A percentile compares a stretch with the other conserved stretches of the same genome.
Evolutionary conservation across 2,329 filamentous ascomycete species (phyloP).

Genomic region (Fragosphaeria purpurea): DNA sequence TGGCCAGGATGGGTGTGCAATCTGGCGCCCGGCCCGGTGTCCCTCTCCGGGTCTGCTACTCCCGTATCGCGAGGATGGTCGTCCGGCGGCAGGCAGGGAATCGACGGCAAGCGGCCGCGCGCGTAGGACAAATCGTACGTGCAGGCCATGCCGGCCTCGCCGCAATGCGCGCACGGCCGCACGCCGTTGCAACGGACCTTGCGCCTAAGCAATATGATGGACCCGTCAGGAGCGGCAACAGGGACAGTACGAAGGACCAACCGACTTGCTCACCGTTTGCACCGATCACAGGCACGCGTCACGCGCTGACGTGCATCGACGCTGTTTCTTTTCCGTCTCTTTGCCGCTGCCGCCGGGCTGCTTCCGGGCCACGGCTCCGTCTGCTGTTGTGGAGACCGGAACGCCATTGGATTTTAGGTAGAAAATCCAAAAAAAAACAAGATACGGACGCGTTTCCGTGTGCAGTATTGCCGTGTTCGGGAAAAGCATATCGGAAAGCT

Average conservation of each 20-base stretch:
- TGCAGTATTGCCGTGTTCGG: no score
- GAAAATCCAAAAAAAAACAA: no score
- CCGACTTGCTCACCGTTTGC: constrained; percentile 3
- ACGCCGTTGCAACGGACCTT: constrained; percentile 7
- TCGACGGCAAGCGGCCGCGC: constrained; percentile 44
- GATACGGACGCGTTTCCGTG: no score
- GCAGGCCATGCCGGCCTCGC: background rate
- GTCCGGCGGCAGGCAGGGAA: constrained; percentile 22
- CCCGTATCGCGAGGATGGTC: background rate
- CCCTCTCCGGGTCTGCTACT: no score
- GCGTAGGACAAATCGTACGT: constrained; percentile 5
- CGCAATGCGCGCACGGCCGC: constrained; percentile 3
- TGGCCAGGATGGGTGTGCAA: no score
- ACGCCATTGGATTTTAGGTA: no score
- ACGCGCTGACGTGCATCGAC: constrained; percentile 1
- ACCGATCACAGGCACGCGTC: constrained; percentile 5
- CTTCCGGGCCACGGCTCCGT: background rate
- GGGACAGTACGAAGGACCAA: background rate
- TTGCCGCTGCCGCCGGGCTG: background rate
- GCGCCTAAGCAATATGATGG: background rate
- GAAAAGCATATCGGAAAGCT: no score
- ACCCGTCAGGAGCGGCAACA: background rate
- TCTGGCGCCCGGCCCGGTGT: no score
- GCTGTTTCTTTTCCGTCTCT: constrained; percentile 2
- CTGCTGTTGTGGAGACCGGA: background rate